A percentile compares a stretch with the other conserved stretches of the same genome.
phyloP scores from a whole-genome alignment of 2,329 filamentous ascomycete species.

The Corynespora cassiicola region DNA sequence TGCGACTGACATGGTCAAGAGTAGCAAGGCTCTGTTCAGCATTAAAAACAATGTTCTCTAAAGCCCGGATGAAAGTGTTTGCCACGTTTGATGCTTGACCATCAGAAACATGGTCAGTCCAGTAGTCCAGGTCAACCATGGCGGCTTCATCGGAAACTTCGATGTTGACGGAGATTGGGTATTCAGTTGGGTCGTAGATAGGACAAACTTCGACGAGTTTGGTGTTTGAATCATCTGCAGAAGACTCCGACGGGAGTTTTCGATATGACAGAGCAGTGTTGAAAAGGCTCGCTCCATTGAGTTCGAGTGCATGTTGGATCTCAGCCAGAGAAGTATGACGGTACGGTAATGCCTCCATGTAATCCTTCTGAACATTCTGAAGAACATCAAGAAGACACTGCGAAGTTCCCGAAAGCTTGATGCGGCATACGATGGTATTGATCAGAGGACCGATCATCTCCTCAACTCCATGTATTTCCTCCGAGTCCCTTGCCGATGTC shows the following conservation, averaged over 20 bases:
- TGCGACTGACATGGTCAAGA: conserved; percentile 48
- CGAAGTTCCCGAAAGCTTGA: conserved; percentile 41
- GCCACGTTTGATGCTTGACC: conserved; percentile 39
- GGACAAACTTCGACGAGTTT: conserved; percentile 45
- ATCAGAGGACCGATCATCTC: conserved; percentile 55
- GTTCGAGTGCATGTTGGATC: conserved; percentile 51
- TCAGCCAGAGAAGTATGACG: conserved; percentile 53
- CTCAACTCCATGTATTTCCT: conserved; percentile 47
- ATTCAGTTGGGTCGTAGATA: conserved; percentile 56
- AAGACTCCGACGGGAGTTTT: conserved; percentile 43
- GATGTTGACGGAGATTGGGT: conserved; percentile 56
- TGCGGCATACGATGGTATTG: conserved; percentile 54
- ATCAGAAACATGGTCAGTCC: conserved; percentile 40
- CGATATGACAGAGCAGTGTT: conserved; percentile 58
- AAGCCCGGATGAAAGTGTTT: conserved; percentile 33
- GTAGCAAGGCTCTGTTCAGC: conserved; percentile 37
- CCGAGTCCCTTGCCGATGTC: conserved; percentile 46
- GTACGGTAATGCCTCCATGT: conserved; percentile 53
- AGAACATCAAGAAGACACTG: conserved; percentile 47
- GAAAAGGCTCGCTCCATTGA: conserved; percentile 47
- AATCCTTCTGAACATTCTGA: conserved; percentile 53
- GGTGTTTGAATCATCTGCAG: conserved; percentile 32
- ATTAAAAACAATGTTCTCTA: conserved; percentile 47
- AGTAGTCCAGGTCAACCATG: conserved; percentile 41
- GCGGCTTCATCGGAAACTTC: conserved; percentile 50